Percentiles rank a stretch among this genome's conserved stretches.
phyloP scores from a whole-genome alignment of 352 stramenopile species.

The Pilasporangium apinafurcum region DNA sequence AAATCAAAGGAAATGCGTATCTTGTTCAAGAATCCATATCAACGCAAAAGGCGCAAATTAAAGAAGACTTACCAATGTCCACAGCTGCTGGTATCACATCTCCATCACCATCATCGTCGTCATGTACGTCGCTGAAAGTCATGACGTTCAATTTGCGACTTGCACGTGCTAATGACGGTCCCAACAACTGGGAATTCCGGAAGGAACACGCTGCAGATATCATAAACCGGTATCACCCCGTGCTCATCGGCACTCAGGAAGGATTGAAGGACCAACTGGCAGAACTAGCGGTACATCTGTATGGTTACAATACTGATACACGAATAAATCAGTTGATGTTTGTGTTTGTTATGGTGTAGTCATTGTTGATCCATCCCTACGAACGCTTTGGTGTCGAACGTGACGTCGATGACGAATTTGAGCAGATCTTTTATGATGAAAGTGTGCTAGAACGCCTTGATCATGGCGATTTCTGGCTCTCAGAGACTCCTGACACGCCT shows the following conservation, averaged over 20 bases:
- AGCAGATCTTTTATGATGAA: conserved; percentile 79
- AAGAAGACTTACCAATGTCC: no score
- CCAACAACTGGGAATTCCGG: conserved; percentile 59
- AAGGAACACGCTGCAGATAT: conserved; percentile 72
- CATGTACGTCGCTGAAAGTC: no score
- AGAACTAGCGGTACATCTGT: conserved; percentile 47
- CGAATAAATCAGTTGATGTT: not conserved
- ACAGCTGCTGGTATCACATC: no score
- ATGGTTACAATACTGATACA: not conserved
- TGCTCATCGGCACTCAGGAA: conserved; percentile 69
- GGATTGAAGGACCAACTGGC: conserved; percentile 58
- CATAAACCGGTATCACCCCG: conserved; percentile 68
- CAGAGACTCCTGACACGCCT: conserved; percentile 46
- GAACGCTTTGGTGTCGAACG: conserved; percentile 67
- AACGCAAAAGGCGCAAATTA: no score
- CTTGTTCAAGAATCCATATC: no score
- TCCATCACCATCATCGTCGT: no score
- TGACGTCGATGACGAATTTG: conserved; percentile 66
- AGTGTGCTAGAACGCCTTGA: conserved; percentile 43
- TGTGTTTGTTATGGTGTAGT: conserved; percentile 4
- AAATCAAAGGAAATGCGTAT: no score
- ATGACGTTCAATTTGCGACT: conserved; percentile 84
- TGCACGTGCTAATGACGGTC: conserved; percentile 48
- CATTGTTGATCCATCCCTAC: conserved; percentile 50
- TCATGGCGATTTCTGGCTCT: conserved; percentile 73